Percentiles rank a stretch among this genome's conserved stretches.
Conservation (phyloP, 768 basidiomycete species). For the Chalciporus sphaerocephalus region DNA sequence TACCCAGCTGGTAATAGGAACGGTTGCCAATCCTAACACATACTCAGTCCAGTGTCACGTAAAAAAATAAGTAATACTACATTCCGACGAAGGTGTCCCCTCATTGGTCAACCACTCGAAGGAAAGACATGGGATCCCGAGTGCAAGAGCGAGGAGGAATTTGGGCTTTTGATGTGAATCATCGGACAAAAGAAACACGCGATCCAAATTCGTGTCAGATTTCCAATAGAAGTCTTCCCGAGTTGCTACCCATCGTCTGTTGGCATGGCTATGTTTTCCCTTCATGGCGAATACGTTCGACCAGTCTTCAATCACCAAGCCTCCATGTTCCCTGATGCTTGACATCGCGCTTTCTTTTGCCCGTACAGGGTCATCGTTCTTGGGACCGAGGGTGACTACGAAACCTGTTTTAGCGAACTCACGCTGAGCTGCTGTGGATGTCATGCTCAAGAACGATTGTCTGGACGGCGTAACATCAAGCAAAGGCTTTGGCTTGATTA, state of each 20-base stretch:
- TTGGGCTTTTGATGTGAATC: conserved; percentile 69
- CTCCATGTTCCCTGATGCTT: conserved; percentile 49
- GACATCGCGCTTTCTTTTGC: conserved; percentile 42
- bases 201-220: conserved; percentile 35
- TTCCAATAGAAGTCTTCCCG: conserved; percentile 45
- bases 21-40: conserved; percentile 52
- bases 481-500: conserved; percentile 33
- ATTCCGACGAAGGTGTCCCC: conserved; percentile 32
- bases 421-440: conserved; percentile 34
- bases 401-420: conserved; percentile 51
- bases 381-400: conserved; percentile 49
- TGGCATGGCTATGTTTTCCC: conserved; percentile 40
- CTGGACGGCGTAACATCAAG: conserved; percentile 48
- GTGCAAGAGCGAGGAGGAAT: conserved; percentile 74
- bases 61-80: conserved; percentile 1
- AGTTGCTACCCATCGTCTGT: conserved; percentile 51
- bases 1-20: conserved; percentile 56
- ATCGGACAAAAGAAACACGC: conserved; percentile 66
- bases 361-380: conserved; percentile 33
- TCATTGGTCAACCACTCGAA: conserved; percentile 42
- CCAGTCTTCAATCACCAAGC: conserved; percentile 61
- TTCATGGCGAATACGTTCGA: conserved; percentile 51
- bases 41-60: conserved; percentile 8
- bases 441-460: conserved; percentile 37
- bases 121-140: conserved; percentile 80